These are phyloP conservation scores for Eucalyptus lansdowneana DNA, from an alignment of 345 rosid genomes.

Conservation along the genomic window DNA sequence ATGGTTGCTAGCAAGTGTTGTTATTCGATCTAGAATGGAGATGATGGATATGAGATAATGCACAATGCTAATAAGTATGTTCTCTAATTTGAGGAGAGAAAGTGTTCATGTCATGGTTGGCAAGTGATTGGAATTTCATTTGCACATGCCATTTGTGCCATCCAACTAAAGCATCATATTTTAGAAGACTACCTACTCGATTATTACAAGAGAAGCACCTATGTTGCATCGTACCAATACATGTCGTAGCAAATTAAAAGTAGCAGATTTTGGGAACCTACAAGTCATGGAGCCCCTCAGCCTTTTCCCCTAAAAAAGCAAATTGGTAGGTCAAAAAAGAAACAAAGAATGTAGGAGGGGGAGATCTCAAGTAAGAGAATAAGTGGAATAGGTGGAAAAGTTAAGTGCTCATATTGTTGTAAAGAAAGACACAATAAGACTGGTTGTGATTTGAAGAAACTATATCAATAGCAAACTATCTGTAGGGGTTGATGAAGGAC, in stretches of 20 bases:
- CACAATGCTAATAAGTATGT: not conserved
- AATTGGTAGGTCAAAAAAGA: too few species aligned
- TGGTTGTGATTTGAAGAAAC: not conserved
- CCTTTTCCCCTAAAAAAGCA: not conserved
- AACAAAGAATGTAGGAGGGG: not conserved
- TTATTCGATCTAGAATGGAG: too few species aligned
- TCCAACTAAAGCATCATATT: too few species aligned
- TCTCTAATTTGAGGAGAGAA: not conserved
- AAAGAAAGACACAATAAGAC: not conserved
- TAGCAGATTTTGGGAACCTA: rapidly evolving
- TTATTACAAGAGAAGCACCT: not conserved
- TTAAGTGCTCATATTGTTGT: too few species aligned
- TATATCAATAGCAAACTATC: too few species aligned
- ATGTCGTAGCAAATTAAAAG: not conserved
- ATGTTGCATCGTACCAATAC: too few species aligned
- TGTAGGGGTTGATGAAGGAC: not conserved
- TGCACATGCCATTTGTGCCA: not conserved
- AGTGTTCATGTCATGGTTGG: not conserved
- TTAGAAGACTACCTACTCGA: not conserved
- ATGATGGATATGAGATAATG: not conserved
- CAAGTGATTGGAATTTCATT: too few species aligned
- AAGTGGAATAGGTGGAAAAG: not conserved
- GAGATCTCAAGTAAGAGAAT: not conserved
- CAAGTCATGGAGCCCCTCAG: not conserved
- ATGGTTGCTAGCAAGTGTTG: not conserved